Conservation (phyloP, 2,329 filamentous ascomycete species). For the Penicillium sumatraense region DNA sequence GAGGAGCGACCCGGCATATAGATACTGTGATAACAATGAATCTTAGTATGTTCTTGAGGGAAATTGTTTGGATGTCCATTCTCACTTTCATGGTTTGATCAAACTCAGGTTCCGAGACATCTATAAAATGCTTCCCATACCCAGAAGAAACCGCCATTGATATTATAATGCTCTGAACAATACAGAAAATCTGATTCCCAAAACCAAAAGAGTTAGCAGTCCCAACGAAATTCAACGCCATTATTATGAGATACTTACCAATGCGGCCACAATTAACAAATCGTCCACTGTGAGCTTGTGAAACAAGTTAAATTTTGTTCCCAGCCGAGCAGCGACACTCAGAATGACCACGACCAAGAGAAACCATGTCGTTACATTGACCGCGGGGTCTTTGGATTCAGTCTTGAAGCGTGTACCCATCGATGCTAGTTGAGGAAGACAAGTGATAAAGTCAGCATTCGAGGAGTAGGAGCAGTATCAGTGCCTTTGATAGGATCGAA, state of each 20-base stretch:
- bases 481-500: background rate
- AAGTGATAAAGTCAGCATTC: background rate
- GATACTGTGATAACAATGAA: conserved; percentile 12
- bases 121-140: conserved; percentile 24
- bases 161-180: conserved; percentile 22
- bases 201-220: background rate
- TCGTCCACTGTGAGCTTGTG: conserved; percentile 26
- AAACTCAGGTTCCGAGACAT: conserved; percentile 16
- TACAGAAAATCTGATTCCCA: conserved; percentile 15
- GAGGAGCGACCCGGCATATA: conserved; percentile 25
- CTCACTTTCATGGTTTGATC: conserved; percentile 27
- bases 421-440: background rate
- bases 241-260: conserved; percentile 10
- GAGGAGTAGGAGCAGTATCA: background rate
- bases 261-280: conserved; percentile 22
- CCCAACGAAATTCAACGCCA: background rate
- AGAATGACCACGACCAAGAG: conserved; percentile 24
- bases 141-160: conserved; percentile 27
- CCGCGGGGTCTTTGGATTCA: conserved; percentile 26
- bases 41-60: background rate
- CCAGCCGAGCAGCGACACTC: conserved; percentile 26
- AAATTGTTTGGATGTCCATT: no score
- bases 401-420: conserved; percentile 27
- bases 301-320: conserved; percentile 27
- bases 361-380: conserved; percentile 27